Base-by-base conservation (phyloP, 768 basidiomycete genomes). In the Serendipita sp. region DNA sequence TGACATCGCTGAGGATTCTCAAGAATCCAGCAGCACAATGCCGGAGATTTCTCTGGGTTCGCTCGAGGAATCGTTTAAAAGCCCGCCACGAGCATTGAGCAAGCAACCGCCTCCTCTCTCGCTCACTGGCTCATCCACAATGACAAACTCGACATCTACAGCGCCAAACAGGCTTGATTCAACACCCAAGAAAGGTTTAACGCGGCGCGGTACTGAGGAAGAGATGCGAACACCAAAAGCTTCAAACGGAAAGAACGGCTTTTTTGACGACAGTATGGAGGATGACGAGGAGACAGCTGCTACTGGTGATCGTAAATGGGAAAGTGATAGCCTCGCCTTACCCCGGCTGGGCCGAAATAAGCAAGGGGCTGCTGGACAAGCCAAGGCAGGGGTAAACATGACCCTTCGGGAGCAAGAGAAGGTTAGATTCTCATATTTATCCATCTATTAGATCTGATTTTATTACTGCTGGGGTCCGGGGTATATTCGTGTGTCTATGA, bases 381-480 rank as follows among this genome's bases (percentile, higher is more conserved):
- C 56, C 36, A 78, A 75, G 36, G 73, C 73, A 10, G 75, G 71
- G 32, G 75, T 83, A 44, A 76, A 78, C 15, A 80, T 96, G 68
- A 95, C 94, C 0, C 79, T 99, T 13, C 82, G 93, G 5, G 95
- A 98, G 72, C 95, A 99, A 74, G 94, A 98, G 76, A 95, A 97
- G 81, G 95, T 91, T 69, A 63, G 78, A 64, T 44, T 18, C 30
- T 13, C 44, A 44, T 65, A 58, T 45, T 41, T 65, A 34, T 23
- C 15, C 48, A 32, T 34, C 7, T 52, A 5, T n/a, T 8, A 7
- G 5, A 52, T 18, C 18, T 18, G n/a, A 52, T 52, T 46, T 18
- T n/a, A 18, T 15, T 54, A 16, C 45, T 46, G 2, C 38, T 23
- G 28, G 8, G 30, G 11, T 28, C 11, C 18, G 7, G 3, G 16